Conservation (phyloP, 73 alveolate species). For the Diophrys sp. region DNA sequence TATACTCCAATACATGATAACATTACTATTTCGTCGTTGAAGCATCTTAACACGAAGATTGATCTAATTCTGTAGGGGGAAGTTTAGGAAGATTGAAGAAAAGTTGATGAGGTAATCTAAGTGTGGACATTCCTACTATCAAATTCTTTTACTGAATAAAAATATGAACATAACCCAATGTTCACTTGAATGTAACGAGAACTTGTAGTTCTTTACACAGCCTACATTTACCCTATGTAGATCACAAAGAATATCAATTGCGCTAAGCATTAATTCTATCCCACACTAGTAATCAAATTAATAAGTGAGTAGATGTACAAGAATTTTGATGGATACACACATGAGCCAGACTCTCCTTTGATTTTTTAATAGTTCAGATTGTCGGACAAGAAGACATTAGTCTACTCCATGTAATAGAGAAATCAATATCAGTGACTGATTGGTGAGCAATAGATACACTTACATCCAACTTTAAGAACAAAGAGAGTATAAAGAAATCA, state of each 20-base stretch:
- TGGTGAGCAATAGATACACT: no score
- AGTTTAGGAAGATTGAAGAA: no score
- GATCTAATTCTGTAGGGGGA: no score
- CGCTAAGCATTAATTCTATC: conserved; percentile 53
- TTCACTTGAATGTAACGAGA: conserved; percentile 4
- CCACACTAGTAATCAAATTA: conserved; percentile 44
- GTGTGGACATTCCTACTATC: no score
- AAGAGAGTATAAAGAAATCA: no score
- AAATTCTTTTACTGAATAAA: conserved; percentile 27
- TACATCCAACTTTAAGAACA: no score
- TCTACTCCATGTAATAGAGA: conserved; percentile 71
- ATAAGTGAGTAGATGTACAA: conserved; percentile 48
- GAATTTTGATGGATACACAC: conserved; percentile 73
- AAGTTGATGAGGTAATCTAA: no score
- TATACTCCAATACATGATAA: conserved; percentile 29
- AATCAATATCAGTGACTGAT: conserved; percentile 71
- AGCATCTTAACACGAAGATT: conserved; percentile 58
- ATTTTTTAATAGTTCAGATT: conserved; percentile 55
- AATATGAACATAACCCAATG: conserved; percentile 15
- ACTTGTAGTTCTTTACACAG: conserved; percentile 37
- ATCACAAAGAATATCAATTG: conserved; percentile 34
- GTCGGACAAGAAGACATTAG: conserved; percentile 46
- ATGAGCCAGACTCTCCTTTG: conserved; percentile 61
- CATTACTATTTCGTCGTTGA: conserved; percentile 64
- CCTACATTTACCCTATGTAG: conserved; percentile 29